Conservation (phyloP, 805 yeast genomes). For the Metschnikowia corniflorae region DNA sequence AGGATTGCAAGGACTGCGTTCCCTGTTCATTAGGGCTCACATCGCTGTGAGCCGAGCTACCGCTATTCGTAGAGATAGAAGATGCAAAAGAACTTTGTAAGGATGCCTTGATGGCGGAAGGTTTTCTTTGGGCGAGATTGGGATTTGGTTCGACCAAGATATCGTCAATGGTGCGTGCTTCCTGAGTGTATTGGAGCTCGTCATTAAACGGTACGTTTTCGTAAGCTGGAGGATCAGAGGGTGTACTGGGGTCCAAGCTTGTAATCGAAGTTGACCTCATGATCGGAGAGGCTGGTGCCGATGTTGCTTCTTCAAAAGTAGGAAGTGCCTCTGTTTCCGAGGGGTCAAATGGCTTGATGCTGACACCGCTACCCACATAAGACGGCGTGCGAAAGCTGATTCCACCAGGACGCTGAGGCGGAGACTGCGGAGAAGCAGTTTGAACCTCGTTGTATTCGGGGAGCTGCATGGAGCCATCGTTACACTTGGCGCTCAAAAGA, state of each 20-base stretch:
- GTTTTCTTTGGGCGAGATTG: conserved; percentile 9
- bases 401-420: conserved; percentile 15
- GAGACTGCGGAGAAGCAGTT: background rate
- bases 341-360: conserved; percentile 27
- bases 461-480: conserved; percentile 37
- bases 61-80: conserved; percentile 4
- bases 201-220: conserved; percentile 5
- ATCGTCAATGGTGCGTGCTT: conserved; percentile 25
- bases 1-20: background rate
- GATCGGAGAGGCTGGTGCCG: conserved; percentile 37
- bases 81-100: conserved; percentile 34
- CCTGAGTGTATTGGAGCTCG: background rate
- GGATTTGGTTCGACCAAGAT: conserved; percentile 18
- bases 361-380: conserved; percentile 29
- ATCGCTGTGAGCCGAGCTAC: conserved; percentile 4
- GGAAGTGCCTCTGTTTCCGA: conserved; percentile 41
- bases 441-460: conserved; percentile 36
- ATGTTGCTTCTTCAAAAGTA: conserved; percentile 63
- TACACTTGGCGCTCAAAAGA: conserved; percentile 40
- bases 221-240: conserved; percentile 33
- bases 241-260: conserved; percentile 29
- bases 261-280: conserved; percentile 38
- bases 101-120: conserved; percentile 27
- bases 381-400: conserved; percentile 40
- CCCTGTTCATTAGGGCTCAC: conserved; percentile 1